A percentile compares a stretch with the other conserved stretches of the same genome.
These are phyloP conservation scores for Naganishia friedmannii DNA, from an alignment of 768 basidiomycete genomes.

Conservation along the genomic window DNA sequence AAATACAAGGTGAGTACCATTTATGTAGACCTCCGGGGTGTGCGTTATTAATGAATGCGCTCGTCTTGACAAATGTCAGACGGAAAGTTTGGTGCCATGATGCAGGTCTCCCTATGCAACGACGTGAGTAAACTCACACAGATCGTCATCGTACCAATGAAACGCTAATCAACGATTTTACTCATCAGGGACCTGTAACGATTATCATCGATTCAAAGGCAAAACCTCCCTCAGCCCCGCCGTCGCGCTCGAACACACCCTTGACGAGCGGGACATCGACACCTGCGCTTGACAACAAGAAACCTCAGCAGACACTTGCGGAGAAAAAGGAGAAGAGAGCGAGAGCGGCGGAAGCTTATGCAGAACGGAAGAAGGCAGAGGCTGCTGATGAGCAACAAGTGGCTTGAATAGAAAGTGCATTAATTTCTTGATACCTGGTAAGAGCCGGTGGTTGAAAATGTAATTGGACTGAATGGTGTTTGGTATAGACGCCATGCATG, in stretches of 20 bases:
- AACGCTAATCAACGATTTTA: not conserved
- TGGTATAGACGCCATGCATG: too few relatives aligned
- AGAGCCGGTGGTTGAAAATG: too few relatives aligned
- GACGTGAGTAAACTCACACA: conserved; percentile 55
- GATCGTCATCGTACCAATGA: too few relatives aligned
- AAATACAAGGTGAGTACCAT: conserved; percentile 66
- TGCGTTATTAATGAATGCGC: not conserved
- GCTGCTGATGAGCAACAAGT: not conserved
- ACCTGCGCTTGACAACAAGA: not conserved
- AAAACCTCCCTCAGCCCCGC: not conserved
- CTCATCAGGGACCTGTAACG: conserved; percentile 15
- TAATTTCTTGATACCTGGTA: too few relatives aligned
- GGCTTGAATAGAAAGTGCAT: not conserved
- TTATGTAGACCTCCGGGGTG: not conserved
- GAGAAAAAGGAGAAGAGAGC: conserved; percentile 20
- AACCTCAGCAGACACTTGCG: conserved; percentile 1
- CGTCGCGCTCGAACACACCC: not conserved
- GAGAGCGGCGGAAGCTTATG: conserved; percentile 1
- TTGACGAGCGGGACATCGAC: conserved; percentile 7
- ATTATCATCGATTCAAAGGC: conserved; percentile 20
- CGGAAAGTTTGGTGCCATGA: conserved; percentile 94
- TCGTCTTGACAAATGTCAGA: conserved; percentile 58
- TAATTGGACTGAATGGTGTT: too few relatives aligned
- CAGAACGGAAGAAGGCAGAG: not conserved
- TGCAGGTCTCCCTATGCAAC: conserved; percentile 81